Conservation (phyloP, 768 basidiomycete species). For the Pulveroboletus frians region DNA sequence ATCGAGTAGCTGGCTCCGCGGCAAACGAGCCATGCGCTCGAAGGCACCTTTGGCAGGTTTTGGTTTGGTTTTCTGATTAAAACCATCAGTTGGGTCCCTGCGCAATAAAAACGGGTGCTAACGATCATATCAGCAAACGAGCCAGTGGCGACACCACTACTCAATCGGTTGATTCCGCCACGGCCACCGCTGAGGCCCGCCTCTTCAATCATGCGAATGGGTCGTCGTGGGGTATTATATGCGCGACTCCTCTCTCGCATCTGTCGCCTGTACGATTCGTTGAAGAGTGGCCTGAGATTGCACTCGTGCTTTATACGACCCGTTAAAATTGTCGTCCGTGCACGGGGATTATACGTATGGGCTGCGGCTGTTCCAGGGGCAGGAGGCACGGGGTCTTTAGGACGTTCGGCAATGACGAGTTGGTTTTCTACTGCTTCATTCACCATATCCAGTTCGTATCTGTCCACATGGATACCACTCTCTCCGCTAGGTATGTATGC, state of each 20-base stretch:
- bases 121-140: slow-evolving; percentile 67
- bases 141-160: slow-evolving; percentile 60
- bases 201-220: slow-evolving; percentile 72
- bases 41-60: slow-evolving; percentile 66
- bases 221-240: slow-evolving; percentile 61
- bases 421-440: slow-evolving; percentile 82
- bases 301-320: slow-evolving; percentile 81
- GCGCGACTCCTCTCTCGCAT: slow-evolving; percentile 62
- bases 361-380: slow-evolving; percentile 32
- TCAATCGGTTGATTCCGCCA: slow-evolving; percentile 72
- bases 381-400: slow-evolving; percentile 53
- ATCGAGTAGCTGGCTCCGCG: slow-evolving; percentile 82
- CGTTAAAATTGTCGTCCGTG: slow-evolving; percentile 72
- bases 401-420: slow-evolving; percentile 77
- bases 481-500: slow-evolving; percentile 29
- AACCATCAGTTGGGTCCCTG: slow-evolving; percentile 4
- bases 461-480: slow-evolving; percentile 40
- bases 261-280: slow-evolving; percentile 61
- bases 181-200: slow-evolving; percentile 62
- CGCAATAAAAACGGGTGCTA: slow-evolving; percentile 27
- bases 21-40: slow-evolving; percentile 90
- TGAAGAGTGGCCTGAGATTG: slow-evolving; percentile 64
- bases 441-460: slow-evolving; percentile 87
- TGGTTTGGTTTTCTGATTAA: slow-evolving; percentile 51
- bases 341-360: slow-evolving; percentile 49